A percentile compares a stretch with the other conserved stretches of the same genome.
Evolutionary conservation across 805 yeast species (phyloP).

Genomic region (Metschnikowia borealis): DNA sequence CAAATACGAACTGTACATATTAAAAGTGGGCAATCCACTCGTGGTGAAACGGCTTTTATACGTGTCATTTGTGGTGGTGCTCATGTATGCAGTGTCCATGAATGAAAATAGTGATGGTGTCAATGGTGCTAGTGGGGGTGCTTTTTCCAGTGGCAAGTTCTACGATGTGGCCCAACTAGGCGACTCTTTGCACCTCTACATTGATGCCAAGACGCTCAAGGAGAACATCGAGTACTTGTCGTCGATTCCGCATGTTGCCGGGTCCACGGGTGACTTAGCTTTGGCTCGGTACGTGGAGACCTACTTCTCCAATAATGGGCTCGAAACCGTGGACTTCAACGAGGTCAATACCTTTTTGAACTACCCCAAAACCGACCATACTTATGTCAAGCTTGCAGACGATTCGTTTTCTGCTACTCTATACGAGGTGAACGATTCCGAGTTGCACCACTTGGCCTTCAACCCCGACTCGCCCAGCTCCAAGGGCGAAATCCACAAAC

Average conservation of each 20-base stretch:
- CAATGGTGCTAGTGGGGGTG: constrained; percentile 38
- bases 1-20: constrained; percentile 53
- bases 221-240: constrained; percentile 68
- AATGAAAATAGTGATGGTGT: constrained; percentile 47
- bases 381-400: constrained; percentile 29
- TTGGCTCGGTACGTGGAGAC: constrained; percentile 62
- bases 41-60: constrained; percentile 75
- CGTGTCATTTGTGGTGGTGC: constrained; percentile 56
- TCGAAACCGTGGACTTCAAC: constrained; percentile 47
- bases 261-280: constrained; percentile 80
- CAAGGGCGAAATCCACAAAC: constrained; percentile 52
- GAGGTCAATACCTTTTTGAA: constrained; percentile 56
- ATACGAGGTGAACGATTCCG: constrained; percentile 26
- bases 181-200: constrained; percentile 43
- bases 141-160: constrained; percentile 52
- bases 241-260: constrained; percentile 82
- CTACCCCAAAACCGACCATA: constrained; percentile 47
- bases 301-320: constrained; percentile 54
- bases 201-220: constrained; percentile 57
- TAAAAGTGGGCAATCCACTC: constrained; percentile 78
- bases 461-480: constrained; percentile 59
- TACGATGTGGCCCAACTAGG: constrained; percentile 54
- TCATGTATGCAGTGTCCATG: constrained; percentile 55
- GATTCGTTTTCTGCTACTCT: constrained; percentile 38
- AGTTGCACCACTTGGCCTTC: constrained; percentile 47